Base-by-base conservation (phyloP, 495 filamentous ascomycete species). In the Daldinia loculata region DNA sequence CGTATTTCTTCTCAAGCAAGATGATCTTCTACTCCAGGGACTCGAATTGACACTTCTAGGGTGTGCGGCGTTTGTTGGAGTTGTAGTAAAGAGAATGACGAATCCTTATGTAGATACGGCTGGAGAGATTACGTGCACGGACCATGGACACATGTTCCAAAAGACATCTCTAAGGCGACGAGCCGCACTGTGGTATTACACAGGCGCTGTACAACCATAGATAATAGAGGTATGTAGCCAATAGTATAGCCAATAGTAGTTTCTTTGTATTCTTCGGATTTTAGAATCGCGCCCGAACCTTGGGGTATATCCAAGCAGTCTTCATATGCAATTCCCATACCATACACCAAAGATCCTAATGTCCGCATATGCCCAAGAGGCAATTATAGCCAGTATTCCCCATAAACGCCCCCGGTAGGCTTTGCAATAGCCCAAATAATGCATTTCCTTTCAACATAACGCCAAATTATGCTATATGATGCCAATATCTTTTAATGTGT, bases 291-390 rank as follows among this genome's bases (percentile, higher is more conserved):
- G 69, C 62, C 41, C 19, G 30, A 66, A 56, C 57, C 58, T 32
- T 7, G 30, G 70, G 70, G 70, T 73, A 73, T 73, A 69, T 73
- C 70, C 70, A 69, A 62, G 65, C 70, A 73, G 56, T 69, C 66
- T 73, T 69, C 61, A 66, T 57, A 65, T 69, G 66, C 70, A 66
- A 19, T 66, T 34, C 65, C 56, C 17, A 58, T 61, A 45, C 70
- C 66, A 52, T 62, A 62, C 19, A 67, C 64, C 67, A 61, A 53
- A 58, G 48, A 52, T 64, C 70, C 58, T 38, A 56, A 24, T 12
- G 26, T 53, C 65, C 58, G 11, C 63, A 58, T 52, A 72, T 62
- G 56, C 59, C 59, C 27, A 32, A 27, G 29, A 52, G 45, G 55
- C 38, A 30, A 38, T 41, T 15, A 27, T 30, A 61, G 15, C 41